Base-by-base conservation (phyloP, 345 rosid genomes). In the Reutealis trisperma region DNA sequence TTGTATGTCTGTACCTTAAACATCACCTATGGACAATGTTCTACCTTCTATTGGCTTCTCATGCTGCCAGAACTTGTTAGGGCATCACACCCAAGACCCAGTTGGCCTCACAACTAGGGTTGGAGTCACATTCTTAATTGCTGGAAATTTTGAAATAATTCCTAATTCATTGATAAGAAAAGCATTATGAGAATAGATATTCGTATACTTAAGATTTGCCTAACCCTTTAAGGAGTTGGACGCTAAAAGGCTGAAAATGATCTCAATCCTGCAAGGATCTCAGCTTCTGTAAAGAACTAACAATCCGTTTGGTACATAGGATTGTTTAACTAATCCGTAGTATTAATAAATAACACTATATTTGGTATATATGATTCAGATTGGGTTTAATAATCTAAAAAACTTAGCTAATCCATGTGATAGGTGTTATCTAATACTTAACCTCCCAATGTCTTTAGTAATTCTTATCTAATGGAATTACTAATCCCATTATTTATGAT, bases 191-290 rank as follows among this genome's bases (percentile, higher is more conserved):
- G 66, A 41, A 25, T 62, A 27, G 16, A 22, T 22, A 24, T 60
- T 60, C 30, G n/a, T 9, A n/a, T 25, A 2, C 32, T 67, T 42
- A 5, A 44, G 41, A 42, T 60, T 4, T 60, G 30, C 8, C 5
- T 67, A n/a, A 67, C 44, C 18, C 41, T 65, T 67, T 45, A 21
- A 18, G 68, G 47, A 67, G 71, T 51, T 51, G 19, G 25, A 67
- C 71, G 27, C 27, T n/a, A 22, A 67, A 47, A 47, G 51, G 14
- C 41, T 47, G 14, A 47, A 44, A 13, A 18, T n/a, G 24, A 37
- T 65, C 25, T 41, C 24, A 8, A 12, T 66, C 16, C n/a, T 41
- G 70, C n/a, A 42, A 65, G 45, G 21, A 62, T 27, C 25, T 62
- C 6, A 21, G 32, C 21, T 62, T 62, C 41, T 62, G 11, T 13